Base-by-base conservation (phyloP, 805 yeast species). In the Saturnispora serradocipensis region DNA sequence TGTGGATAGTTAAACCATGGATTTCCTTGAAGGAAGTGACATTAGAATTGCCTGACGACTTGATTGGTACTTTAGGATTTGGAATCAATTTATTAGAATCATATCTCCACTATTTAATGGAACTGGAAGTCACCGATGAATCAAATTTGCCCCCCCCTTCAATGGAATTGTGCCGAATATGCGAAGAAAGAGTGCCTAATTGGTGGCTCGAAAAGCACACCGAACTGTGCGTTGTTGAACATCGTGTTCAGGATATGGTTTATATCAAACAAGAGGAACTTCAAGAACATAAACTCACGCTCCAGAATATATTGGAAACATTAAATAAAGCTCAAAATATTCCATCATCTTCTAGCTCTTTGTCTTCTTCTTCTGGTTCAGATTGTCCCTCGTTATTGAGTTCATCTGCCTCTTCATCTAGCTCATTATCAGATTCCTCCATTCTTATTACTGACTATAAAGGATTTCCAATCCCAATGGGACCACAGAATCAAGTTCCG, bases 181-280 rank as follows among this genome's bases (percentile, higher is more conserved):
- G 99, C 67, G 99, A 93, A 62, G 81, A 82, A 30, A 77, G 77
- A 46, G 82, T 89, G n/a, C 97, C 96, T 4, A 86, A 89, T 4
- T 93, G 99, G 99, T 93, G 95, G 85, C 72, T 93, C 39, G 99
- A 91, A 59, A 77, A 83, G 47, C 99, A 93, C 67, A 84, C 91
- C 1, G 93, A 89, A 61, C 70, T 86, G 45, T 93, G 99, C 60
- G 72, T 86, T 28, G 77, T 87, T 35, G 97, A 90, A 64, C 96
- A 89, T 67, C 77, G 82, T 59, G 78, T 86, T 10, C 89, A 83
- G 61, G 89, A 88, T 58, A 82, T 82, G 34, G 80, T 91, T 9
- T 87, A 85, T 61, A 58, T 74, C 35, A 71, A 82, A 45, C 96
- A 91, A 57, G 98, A 93, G 58, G 72, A 75, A 18, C 70, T 91